These are phyloP conservation scores for Fusarium sp. DNA, from an alignment of 2,329 filamentous ascomycete genomes.

Conservation along the genomic window DNA sequence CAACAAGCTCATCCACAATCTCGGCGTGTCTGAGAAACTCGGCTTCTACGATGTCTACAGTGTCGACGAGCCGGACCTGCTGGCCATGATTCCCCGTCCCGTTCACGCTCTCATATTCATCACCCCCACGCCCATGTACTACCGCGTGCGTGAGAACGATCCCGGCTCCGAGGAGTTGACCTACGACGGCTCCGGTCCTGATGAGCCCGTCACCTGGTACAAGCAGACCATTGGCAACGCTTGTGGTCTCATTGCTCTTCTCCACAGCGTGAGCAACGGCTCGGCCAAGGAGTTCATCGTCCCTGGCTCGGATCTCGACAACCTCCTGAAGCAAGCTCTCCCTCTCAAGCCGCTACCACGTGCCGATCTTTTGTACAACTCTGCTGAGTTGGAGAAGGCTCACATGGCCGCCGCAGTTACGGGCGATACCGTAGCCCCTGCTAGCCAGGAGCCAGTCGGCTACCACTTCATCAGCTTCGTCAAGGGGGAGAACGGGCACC, in stretches of 20 bases:
- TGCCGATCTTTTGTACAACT: conserved; percentile 78
- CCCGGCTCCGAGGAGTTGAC: conserved; percentile 41
- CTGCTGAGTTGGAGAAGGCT: conserved; percentile 75
- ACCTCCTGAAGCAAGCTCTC: conserved; percentile 71
- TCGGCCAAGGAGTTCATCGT: conserved; percentile 66
- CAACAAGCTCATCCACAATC: conserved; percentile 75
- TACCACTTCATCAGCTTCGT: conserved; percentile 88
- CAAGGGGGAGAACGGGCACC: conserved; percentile 69
- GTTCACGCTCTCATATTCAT: conserved; percentile 83
- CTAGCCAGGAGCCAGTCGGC: conserved; percentile 71
- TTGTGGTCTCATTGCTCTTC: conserved; percentile 81
- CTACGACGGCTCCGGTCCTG: conserved; percentile 49
- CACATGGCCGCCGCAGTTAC: conserved; percentile 76
- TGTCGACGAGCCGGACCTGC: conserved; percentile 80
- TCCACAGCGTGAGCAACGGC: conserved; percentile 81
- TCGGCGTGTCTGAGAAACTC: conserved; percentile 76
- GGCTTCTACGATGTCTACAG: conserved; percentile 87
- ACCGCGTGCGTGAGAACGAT: conserved; percentile 52
- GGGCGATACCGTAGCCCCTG: conserved; percentile 76
- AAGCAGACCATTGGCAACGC: conserved; percentile 87
- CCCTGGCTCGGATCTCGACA: conserved; percentile 65
- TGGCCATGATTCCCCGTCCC: conserved; percentile 78
- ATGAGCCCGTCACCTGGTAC: conserved; percentile 83
- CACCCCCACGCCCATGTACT: conserved; percentile 70
- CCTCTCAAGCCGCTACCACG: conserved; percentile 69